Evolutionary conservation across 306 rosid species (phyloP), one percentile per base, ranked within the genome.

Genomic region (Pachyrhizus erosus): DNA sequence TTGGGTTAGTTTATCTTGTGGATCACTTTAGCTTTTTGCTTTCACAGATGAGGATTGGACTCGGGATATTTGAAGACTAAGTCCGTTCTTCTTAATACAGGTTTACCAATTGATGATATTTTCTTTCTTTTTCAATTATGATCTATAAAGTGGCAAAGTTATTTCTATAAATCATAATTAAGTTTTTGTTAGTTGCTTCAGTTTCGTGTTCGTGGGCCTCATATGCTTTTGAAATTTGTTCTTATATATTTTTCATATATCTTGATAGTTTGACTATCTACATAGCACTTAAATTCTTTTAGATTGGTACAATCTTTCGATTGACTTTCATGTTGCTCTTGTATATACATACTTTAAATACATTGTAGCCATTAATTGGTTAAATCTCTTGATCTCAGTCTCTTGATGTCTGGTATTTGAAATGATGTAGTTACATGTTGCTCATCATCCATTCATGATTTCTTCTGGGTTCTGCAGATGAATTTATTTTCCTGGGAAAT

Each of bases 21-120:
- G 73, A 67, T 66, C 24, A 84, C 37, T 57, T 72, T 31, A 21
- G 60, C 72, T 17, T 80, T 73, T 77, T 45, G 33, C 57, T 83
- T 76, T 40, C 57, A 29, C 77, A 74, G 80, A 70, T 40, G 64
- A 31, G 76, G 79, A 80, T 75, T 31, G 18, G 55, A 55, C 77
- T 62, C 39, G 7, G 43, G 81, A 76, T 11, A 83, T 57, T 79
- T 87, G 66, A 86, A 78, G 81, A 78, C 58, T 82, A 52, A 70
- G 52, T 80, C 51, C 33, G 10, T 48, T 73, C 68, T 80, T 70
- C 86, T 86, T 76, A 42, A 77, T 64, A 65, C 76, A 79, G 90
- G 88, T 73, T 79, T 34, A 58, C 49, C 75, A 76, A 57, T 39
- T 46, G 82, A 73, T 87, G 81, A 85, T 27, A 68, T 83, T 70